Evolutionary conservation across 345 rosid species (phyloP).

Genomic region (Barbarea vulgaris): DNA sequence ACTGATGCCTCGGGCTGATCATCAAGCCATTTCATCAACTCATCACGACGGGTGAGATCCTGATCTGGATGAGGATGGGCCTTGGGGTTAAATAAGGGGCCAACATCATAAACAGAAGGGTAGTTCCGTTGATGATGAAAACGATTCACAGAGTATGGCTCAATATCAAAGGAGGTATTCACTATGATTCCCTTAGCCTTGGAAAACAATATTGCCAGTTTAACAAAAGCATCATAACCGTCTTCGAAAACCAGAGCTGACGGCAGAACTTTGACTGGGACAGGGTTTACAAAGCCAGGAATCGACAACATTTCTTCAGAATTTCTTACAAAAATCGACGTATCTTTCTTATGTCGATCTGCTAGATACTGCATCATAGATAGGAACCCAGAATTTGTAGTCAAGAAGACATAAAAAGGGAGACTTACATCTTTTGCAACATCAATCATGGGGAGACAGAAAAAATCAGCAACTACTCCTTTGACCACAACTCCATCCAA

Average conservation of each 20-base stretch:
- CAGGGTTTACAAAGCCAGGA: constrained; percentile 48
- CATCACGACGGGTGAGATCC: constrained; percentile 31
- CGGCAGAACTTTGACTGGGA: constrained; percentile 49
- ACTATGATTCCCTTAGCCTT: constrained; percentile 50
- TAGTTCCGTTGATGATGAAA: constrained; percentile 24
- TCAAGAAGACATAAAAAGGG: constrained; percentile 55
- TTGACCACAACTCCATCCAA: constrained; percentile 37
- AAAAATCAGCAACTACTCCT: constrained; percentile 52
- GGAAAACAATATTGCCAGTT: constrained; percentile 45
- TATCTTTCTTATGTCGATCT: constrained; percentile 35
- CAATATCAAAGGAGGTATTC: constrained; percentile 51
- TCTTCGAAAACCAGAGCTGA: constrained; percentile 41
- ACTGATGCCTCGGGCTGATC: constrained; percentile 53
- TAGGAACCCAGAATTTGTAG: constrained; percentile 48
- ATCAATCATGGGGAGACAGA: constrained; percentile 52
- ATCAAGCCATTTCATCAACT: constrained; percentile 57
- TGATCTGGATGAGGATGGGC: constrained; percentile 42
- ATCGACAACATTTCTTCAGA: constrained; percentile 39
- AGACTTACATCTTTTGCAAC: constrained; percentile 43
- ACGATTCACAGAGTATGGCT: constrained; percentile 43
- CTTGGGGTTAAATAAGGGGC: constrained; percentile 45
- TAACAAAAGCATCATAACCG: constrained; percentile 40
- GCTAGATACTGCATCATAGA: constrained; percentile 47
- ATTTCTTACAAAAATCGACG: constrained; percentile 18
- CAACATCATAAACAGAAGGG: constrained; percentile 51